Conservation (phyloP, 805 yeast genomes). For the Metschnikowia continentalis region DNA sequence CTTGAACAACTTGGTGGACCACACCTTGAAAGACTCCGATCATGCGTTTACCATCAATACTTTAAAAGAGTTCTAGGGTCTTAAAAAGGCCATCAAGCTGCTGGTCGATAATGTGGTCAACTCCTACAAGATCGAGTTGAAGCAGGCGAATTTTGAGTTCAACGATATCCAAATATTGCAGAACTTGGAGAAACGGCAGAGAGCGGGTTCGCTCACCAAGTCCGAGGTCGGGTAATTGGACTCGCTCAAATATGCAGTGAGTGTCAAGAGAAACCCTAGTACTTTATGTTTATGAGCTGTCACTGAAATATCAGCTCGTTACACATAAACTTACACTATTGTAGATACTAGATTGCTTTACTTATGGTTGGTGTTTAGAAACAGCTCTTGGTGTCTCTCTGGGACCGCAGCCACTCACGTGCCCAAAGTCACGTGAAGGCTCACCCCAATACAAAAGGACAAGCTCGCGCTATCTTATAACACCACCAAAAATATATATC, state of each 20-base stretch:
- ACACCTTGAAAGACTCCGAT: conserved; percentile 11
- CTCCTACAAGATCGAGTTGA: conserved; percentile 24
- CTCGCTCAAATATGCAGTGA: conserved; percentile 11
- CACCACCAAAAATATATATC: no score
- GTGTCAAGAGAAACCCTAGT: conserved; percentile 21
- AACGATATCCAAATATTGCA: conserved; percentile 19
- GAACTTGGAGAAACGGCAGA: conserved; percentile 14
- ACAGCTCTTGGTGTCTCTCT: no score
- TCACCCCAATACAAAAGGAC: no score
- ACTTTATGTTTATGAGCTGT: conserved; percentile 21
- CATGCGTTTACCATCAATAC: conserved; percentile 15
- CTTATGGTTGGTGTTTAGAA: no score
- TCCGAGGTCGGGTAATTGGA: conserved; percentile 13
- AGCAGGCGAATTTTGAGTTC: conserved; percentile 25
- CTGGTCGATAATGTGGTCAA: conserved; percentile 19
- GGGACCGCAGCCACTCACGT: no score
- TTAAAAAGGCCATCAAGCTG: no score
- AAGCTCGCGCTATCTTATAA: no score
- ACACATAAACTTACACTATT: no score
- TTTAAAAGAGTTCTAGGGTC: background rate
- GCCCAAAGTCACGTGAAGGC: no score
- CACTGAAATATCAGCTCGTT: no score
- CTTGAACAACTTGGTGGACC: conserved; percentile 22
- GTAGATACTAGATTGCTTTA: conserved; percentile 1
- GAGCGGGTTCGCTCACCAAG: conserved; percentile 4